Evolutionary conservation across 306 rosid species (phyloP).

Genomic region (Vigna hirtella): DNA sequence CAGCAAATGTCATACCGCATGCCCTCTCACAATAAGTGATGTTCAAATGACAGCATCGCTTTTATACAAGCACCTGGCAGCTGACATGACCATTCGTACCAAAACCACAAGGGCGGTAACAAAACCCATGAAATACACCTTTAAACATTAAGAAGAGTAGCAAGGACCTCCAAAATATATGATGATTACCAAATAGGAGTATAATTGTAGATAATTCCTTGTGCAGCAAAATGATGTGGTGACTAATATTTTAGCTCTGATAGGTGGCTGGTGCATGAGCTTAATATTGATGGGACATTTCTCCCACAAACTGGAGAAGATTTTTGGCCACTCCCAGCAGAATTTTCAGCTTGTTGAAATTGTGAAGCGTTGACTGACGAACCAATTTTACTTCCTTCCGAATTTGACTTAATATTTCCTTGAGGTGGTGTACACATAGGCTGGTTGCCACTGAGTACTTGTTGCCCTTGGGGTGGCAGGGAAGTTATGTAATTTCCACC

Average conservation of each 20-base stretch:
- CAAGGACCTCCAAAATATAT: slow-evolving; percentile 23
- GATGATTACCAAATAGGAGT: slow-evolving; percentile 25
- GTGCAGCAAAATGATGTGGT: slow-evolving; percentile 22
- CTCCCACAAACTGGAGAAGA: slow-evolving; percentile 64
- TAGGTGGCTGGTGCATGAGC: slow-evolving; percentile 56
- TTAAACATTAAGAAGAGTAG: slow-evolving; percentile 36
- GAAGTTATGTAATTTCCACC: slow-evolving; percentile 59
- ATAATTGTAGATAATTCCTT: slow-evolving; percentile 21
- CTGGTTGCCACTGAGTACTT: slow-evolving; percentile 41
- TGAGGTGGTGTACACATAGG: slow-evolving; percentile 38
- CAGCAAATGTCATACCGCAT: slow-evolving; percentile 32
- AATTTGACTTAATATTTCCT: slow-evolving; percentile 44
- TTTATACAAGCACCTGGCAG: neutral
- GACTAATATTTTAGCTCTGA: slow-evolving; percentile 63
- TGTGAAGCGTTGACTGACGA: slow-evolving; percentile 47
- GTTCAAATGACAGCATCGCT: neutral
- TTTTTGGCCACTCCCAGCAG: slow-evolving; percentile 49
- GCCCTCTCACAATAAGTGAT: slow-evolving; percentile 32
- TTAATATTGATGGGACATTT: slow-evolving; percentile 62
- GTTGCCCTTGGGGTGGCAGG: slow-evolving; percentile 50
- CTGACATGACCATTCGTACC: neutral
- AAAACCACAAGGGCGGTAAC: slow-evolving; percentile 12
- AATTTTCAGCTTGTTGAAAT: slow-evolving; percentile 51
- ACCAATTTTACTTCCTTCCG: slow-evolving; percentile 45
- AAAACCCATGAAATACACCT: slow-evolving; percentile 13